Conservation (phyloP, 441 rosid genomes). For the Brassica balearica region DNA sequence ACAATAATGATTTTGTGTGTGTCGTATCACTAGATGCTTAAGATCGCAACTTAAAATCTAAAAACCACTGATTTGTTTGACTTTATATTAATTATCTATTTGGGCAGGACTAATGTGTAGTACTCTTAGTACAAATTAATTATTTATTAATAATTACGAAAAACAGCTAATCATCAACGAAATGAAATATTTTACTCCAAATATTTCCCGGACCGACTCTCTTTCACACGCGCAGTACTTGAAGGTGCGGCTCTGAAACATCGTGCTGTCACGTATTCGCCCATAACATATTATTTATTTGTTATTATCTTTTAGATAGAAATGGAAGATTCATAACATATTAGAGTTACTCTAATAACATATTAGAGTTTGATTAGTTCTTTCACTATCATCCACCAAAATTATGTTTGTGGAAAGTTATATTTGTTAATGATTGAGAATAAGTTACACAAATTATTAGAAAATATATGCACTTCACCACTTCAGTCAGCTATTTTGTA, state of each 20-base stretch:
- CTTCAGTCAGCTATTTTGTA: too few relatives aligned
- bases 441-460: too few relatives aligned
- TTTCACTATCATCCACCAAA: neutral
- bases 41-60: slow-evolving; percentile 27
- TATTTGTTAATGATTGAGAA: neutral
- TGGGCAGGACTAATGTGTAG: slow-evolving; percentile 2
- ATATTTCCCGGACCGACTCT: slow-evolving; percentile 20
- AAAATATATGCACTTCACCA: neutral
- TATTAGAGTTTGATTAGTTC: neutral
- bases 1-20: neutral
- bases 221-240: slow-evolving; percentile 27
- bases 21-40: slow-evolving; percentile 24
- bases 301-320: neutral
- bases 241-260: slow-evolving; percentile 24
- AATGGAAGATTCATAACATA: neutral
- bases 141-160: neutral
- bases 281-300: neutral
- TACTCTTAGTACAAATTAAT: neutral
- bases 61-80: slow-evolving; percentile 24
- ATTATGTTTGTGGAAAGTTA: neutral
- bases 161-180: slow-evolving; percentile 20
- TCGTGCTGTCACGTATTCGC: slow-evolving; percentile 33
- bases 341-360: neutral
- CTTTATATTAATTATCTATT: slow-evolving; percentile 17
- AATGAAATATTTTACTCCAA: slow-evolving; percentile 16